These are phyloP conservation scores for Lenzites betulinus DNA, from an alignment of 768 basidiomycete species.

Conservation along the genomic window DNA sequence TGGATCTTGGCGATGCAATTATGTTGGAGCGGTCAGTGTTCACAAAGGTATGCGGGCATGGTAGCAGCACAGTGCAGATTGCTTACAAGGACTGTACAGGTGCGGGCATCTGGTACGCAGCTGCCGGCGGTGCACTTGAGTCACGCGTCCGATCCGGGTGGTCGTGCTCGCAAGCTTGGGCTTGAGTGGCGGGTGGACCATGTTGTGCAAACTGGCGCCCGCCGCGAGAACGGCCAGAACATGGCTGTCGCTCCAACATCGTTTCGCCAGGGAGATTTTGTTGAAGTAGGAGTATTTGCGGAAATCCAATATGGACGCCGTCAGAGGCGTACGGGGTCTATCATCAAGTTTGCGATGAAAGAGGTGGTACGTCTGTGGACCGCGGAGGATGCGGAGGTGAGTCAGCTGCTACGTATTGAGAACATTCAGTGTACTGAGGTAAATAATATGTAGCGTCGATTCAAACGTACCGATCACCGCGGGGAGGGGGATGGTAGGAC, in stretches of 20 bases:
- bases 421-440: no score
- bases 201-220: not conserved
- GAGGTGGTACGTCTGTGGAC: not conserved
- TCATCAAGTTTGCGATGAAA: not conserved
- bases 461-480: no score
- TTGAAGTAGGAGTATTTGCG: not conserved
- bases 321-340: not conserved
- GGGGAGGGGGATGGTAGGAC: no score
- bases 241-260: not conserved
- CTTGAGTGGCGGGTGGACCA: not conserved
- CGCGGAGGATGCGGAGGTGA: not conserved
- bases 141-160: not conserved
- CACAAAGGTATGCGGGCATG: not conserved
- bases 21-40: not conserved
- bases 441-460: no score
- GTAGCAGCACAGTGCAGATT: no score
- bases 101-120: not conserved
- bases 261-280: not conserved
- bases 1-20: not conserved
- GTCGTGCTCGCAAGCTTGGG: not conserved
- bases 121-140: not conserved
- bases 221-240: not conserved
- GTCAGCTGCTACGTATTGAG: no score
- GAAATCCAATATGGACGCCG: not conserved
- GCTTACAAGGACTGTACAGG: no score